Evolutionary conservation across 2,329 filamentous ascomycete genomes (phyloP).

Genomic region (Calonectria pseudoreteaudii): DNA sequence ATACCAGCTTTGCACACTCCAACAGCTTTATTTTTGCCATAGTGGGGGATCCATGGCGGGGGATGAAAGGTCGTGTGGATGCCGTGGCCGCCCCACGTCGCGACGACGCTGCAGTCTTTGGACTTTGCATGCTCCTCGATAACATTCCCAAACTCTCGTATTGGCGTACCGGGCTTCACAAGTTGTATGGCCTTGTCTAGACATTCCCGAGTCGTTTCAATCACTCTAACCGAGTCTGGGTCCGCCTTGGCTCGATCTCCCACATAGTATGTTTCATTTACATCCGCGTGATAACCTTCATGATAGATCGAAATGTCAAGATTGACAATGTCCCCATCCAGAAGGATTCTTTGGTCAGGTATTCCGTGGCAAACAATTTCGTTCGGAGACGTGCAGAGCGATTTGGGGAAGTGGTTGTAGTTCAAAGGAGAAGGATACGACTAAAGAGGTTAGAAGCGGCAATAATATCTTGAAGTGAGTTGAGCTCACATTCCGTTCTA

Average conservation of each 20-base stretch:
- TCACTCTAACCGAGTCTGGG: constrained; percentile 87
- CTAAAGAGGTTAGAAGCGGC: constrained; percentile 58
- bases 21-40: constrained; percentile 97
- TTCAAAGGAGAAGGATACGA: constrained; percentile 95
- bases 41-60: constrained; percentile 94
- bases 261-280: constrained; percentile 99
- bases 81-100: constrained; percentile 96
- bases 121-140: constrained; percentile 96
- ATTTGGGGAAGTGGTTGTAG: constrained; percentile 97
- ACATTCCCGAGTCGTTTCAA: constrained; percentile 90
- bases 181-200: constrained; percentile 90
- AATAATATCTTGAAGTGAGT: too few relatives aligned
- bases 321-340: constrained; percentile 97
- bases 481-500: constrained; percentile 78
- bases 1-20: constrained; percentile 94
- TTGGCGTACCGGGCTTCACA: constrained; percentile 92
- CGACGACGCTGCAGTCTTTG: constrained; percentile 87
- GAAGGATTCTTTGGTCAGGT: constrained; percentile 85
- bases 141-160: constrained; percentile 92
- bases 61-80: constrained; percentile 95
- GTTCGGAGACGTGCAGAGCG: constrained; percentile 94
- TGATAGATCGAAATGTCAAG: constrained; percentile 97
- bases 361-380: constrained; percentile 99
- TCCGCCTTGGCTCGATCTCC: constrained; percentile 88
- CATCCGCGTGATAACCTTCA: constrained; percentile 92